Conservation (phyloP, 345 rosid genomes). For the Mercurialis annua region DNA sequence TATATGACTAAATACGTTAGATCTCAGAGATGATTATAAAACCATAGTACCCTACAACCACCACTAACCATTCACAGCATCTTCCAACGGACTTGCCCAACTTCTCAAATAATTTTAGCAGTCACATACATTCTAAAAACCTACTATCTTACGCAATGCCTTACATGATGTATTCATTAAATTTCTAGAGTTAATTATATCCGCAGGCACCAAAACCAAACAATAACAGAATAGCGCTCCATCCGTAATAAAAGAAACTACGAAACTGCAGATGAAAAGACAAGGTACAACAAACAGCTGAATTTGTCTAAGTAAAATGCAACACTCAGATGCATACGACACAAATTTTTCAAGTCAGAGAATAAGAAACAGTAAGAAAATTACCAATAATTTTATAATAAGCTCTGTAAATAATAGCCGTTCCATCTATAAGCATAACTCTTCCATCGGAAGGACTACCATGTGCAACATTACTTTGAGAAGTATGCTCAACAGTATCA, state of each 20-base stretch:
- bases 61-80: background rate
- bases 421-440: slow-evolving; percentile 96
- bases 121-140: background rate
- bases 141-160: background rate
- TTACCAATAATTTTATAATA: slow-evolving; percentile 95
- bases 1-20: background rate
- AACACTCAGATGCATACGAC: background rate
- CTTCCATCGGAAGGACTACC: slow-evolving; percentile 47
- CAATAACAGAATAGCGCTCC: background rate
- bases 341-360: background rate
- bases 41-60: background rate
- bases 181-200: background rate
- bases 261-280: slow-evolving; percentile 1
- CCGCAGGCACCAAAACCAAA: background rate
- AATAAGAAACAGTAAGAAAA: no score
- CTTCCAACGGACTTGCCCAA: background rate
- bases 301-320: background rate
- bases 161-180: background rate
- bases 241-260: background rate
- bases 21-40: background rate
- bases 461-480: background rate
- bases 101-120: background rate
- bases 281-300: background rate
- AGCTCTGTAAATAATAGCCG: slow-evolving; percentile 87
- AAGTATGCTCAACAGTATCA: slow-evolving; percentile 26